Percentiles rank a stretch among this genome's conserved stretches.
phyloP scores from a whole-genome alignment of 2,329 filamentous ascomycete species.

The Colletotrichum spinosum region DNA sequence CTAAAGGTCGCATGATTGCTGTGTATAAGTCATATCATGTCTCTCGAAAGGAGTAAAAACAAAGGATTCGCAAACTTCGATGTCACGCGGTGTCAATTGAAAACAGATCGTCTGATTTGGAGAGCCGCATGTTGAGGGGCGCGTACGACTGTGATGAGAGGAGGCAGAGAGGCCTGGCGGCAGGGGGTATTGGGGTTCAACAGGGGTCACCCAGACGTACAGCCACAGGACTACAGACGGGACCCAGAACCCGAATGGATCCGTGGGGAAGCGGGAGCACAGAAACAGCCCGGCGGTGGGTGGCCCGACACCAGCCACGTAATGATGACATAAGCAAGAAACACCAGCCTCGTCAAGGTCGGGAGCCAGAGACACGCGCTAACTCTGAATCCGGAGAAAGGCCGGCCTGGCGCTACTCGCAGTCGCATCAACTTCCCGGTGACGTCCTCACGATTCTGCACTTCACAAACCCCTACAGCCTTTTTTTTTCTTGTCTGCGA shows the following conservation, averaged over 20 bases:
- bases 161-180: constrained; percentile 4
- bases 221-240: constrained; percentile 33
- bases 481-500: neutral
- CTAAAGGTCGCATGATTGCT: constrained; percentile 14
- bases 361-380: neutral
- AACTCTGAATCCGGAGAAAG: constrained; percentile 19
- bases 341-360: constrained; percentile 1
- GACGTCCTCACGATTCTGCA: constrained; percentile 14
- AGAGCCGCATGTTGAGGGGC: constrained; percentile 29
- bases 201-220: constrained; percentile 33
- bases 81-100: constrained; percentile 15
- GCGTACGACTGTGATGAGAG: constrained; percentile 7
- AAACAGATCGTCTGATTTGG: constrained; percentile 24
- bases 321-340: neutral
- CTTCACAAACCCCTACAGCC: neutral
- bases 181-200: constrained; percentile 23
- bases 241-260: constrained; percentile 32
- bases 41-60: neutral
- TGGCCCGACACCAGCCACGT: constrained; percentile 17
- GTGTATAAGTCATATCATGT: neutral
- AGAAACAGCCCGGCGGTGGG: constrained; percentile 19
- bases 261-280: constrained; percentile 21
- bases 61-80: neutral
- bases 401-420: constrained; percentile 1
- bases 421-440: neutral